Evolutionary conservation across 192 early-diverging fungal genomes (phyloP), one percentile per base, ranked within the genome.

Genomic region (Dissophora globulifera): DNA sequence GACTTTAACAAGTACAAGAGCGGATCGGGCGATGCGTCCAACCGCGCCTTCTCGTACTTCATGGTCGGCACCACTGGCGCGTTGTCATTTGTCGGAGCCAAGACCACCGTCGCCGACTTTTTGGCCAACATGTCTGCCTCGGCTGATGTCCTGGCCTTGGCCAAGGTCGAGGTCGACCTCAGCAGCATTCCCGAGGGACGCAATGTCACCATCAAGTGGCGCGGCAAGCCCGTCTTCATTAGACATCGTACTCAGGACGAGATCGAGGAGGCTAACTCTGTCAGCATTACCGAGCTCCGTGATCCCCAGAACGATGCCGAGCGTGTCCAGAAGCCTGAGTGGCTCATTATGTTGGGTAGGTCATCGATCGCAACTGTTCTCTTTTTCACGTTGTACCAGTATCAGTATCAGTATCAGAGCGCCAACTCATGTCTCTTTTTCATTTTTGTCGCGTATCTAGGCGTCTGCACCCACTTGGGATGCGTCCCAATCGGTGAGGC

Each of bases 401-500:
- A 5, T 57, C 42, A n/a, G n/a, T n/a, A n/a, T n/a, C n/a, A n/a
- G n/a, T n/a, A n/a, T n/a, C n/a, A n/a, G n/a, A n/a, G n/a, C n/a
- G n/a, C n/a, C n/a, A n/a, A n/a, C n/a, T n/a, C n/a, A n/a, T n/a
- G n/a, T n/a, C 22, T 47, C 38, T 4, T 29, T 53, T 10, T 16
- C 6, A 7, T 46, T 50, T n/a, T 45, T 20, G 31, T 33, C 22
- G 29, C 29, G 4, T 49, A 33, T n/a, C 27, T 69, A 69, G 75
- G 54, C 46, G 69, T 60, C 59, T 75, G 71, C 56, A 62, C 90
- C 58, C 92, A 91, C 87, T 83, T 95, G 83, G 97, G 97, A 67
- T 99, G 97, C 85, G 97, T 99, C 55, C 97, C 97, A 59, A 93
- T 97, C 67, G 95, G 95, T 42, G 97, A 99, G 78, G 89, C 97